Base-by-base conservation (phyloP, 768 basidiomycete species). In the Lentinula lateritia region DNA sequence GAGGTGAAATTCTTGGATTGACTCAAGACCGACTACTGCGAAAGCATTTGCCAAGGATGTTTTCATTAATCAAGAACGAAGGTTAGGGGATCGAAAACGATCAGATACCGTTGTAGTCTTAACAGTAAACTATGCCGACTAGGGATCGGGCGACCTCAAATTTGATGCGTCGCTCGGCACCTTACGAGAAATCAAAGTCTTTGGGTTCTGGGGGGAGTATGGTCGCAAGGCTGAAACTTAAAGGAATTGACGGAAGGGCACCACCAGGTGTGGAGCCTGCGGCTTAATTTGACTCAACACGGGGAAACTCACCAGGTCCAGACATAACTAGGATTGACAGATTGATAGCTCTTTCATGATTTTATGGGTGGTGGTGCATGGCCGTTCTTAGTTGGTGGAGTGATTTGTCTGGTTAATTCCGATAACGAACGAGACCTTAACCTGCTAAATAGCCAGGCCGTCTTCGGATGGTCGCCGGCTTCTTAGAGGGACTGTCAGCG, bases 381-480 rank as follows among this genome's bases (percentile, higher is more conserved):
- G 87, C 87, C 85, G 83, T 89, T 89, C 86, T 88, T 89, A 88
- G 87, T 89, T 89, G 83, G 85, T 78, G 88, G 88, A 91, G 89
- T 90, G 90, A 91, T 90, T 91, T 91, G 90, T 92, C 90, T 91
- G 90, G 89, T 90, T 91, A 90, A 92, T 90, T 90, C 87, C 84
- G 88, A 91, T 90, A 90, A 90, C 84, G 85, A 91, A 89, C 83
- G 88, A 91, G 88, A 91, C 89, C 87, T 89, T 88, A 86, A 87
- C 87, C 86, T 89, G 88, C 89, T 90, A 88, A 90, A 89, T 91
- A 90, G 88, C 81, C 87, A 79, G 84, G 83, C 81, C 75, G 83
- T 80, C 85, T 84, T 83, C 80, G 66, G 87, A 82, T 86, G 85
- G 85, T 82, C 81, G 80, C 76, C 68, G 83, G 81, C 87, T 89